These are phyloP conservation scores for Paramecium octaurelia DNA, from an alignment of 73 alveolate species.

Conservation along the genomic window DNA sequence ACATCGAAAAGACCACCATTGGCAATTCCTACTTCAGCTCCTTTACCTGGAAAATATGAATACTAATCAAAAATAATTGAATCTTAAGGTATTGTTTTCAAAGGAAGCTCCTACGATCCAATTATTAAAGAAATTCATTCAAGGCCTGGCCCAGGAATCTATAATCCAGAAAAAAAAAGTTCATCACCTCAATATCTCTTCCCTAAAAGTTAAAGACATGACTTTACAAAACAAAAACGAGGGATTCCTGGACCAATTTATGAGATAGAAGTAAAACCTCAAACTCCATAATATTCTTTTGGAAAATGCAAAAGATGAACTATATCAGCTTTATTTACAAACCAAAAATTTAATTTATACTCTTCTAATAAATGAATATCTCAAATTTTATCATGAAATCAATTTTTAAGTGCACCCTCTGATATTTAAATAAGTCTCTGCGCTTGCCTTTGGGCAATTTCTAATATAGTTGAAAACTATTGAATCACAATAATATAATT, in stretches of 20 bases:
- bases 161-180: background rate
- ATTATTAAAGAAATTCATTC: background rate
- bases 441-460: background rate
- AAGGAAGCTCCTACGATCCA: constrained; percentile 19
- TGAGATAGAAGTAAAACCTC: background rate
- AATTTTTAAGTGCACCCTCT: constrained; percentile 26
- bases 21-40: background rate
- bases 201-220: constrained; percentile 19
- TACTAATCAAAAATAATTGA: constrained; percentile 14
- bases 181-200: background rate
- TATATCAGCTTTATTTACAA: background rate
- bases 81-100: constrained; percentile 7
- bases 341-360: background rate
- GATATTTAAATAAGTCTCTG: constrained; percentile 25
- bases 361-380: background rate
- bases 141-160: constrained; percentile 30
- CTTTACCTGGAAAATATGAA: constrained; percentile 33
- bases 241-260: constrained; percentile 30
- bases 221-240: constrained; percentile 9
- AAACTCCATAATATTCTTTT: background rate
- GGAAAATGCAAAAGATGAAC: background rate
- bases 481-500: background rate
- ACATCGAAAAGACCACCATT: constrained; percentile 21
- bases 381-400: background rate
- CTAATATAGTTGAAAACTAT: constrained; percentile 3